These are phyloP conservation scores for Aureobasidium musti DNA, from an alignment of 2,329 filamentous ascomycete species.

Conservation along the genomic window DNA sequence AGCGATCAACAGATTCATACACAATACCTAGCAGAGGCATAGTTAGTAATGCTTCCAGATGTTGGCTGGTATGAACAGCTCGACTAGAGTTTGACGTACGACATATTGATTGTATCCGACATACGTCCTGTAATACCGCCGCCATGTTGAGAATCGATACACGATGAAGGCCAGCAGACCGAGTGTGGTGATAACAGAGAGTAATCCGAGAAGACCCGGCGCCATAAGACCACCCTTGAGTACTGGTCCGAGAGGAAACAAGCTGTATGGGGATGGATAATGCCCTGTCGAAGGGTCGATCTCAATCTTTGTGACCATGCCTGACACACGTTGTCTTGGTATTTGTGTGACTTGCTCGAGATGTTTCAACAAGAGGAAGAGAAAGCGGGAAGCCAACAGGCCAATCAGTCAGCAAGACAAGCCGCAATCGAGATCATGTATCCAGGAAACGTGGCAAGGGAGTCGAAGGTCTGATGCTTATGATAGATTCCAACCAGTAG, in stretches of 20 bases:
- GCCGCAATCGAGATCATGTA: background rate
- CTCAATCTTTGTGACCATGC: conserved; percentile 4
- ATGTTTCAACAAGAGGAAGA: background rate
- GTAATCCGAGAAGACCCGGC: conserved; percentile 36
- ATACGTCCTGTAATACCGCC: conserved; percentile 38
- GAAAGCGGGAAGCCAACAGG: background rate
- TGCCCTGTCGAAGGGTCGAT: conserved; percentile 18
- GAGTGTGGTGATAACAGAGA: conserved; percentile 38
- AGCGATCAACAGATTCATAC: conserved; percentile 57
- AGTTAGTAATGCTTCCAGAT: background rate
- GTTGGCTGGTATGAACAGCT: background rate
- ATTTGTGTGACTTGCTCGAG: background rate
- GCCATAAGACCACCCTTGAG: conserved; percentile 37
- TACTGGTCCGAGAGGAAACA: conserved; percentile 31
- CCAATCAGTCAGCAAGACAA: background rate
- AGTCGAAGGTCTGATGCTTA: background rate
- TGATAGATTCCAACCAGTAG: background rate
- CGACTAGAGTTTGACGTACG: conserved; percentile 40
- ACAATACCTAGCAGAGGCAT: background rate
- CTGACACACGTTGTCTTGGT: background rate
- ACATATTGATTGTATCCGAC: conserved; percentile 63
- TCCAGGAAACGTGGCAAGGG: background rate
- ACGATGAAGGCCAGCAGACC: conserved; percentile 38
- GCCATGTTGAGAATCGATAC: conserved; percentile 38
- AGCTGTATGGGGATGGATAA: conserved; percentile 38